These are phyloP conservation scores for Psidium guajava DNA, from an alignment of 345 rosid species.

Conservation along the genomic window DNA sequence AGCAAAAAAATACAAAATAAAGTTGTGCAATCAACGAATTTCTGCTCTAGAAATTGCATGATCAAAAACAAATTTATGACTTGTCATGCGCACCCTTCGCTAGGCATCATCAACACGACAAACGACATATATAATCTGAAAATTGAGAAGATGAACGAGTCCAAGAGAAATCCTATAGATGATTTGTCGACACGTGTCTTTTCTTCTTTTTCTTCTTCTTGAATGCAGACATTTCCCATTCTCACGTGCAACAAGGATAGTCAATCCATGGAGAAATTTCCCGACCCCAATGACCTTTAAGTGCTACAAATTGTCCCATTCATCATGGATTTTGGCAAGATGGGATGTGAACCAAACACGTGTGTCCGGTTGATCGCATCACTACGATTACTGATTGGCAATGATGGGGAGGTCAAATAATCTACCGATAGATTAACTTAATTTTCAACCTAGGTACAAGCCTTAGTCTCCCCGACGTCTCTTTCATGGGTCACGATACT, in stretches of 20 bases:
- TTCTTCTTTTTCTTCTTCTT: not conserved
- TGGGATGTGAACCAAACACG: not conserved
- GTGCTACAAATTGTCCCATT: not conserved
- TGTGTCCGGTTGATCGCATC: not conserved
- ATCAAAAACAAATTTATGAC: too few relatives aligned
- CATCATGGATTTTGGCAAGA: not conserved
- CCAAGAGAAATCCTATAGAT: not conserved
- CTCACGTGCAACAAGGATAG: not conserved
- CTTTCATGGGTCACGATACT: not conserved
- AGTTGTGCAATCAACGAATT: too few relatives aligned
- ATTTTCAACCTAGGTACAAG: not conserved
- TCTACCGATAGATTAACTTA: not conserved
- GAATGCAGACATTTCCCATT: not conserved
- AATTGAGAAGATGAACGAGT: fast-evolving
- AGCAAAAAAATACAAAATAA: too few relatives aligned
- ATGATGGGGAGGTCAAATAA: not conserved
- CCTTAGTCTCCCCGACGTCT: not conserved
- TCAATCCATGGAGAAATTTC: not conserved
- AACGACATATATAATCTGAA: not conserved
- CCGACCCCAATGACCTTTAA: not conserved
- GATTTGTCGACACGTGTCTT: not conserved
- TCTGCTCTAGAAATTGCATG: too few relatives aligned
- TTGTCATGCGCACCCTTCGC: too few relatives aligned
- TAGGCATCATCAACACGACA: not conserved
- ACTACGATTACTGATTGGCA: not conserved